Conservation (phyloP, 2,329 filamentous ascomycete genomes). For the Aspergillus sclerotialis region DNA sequence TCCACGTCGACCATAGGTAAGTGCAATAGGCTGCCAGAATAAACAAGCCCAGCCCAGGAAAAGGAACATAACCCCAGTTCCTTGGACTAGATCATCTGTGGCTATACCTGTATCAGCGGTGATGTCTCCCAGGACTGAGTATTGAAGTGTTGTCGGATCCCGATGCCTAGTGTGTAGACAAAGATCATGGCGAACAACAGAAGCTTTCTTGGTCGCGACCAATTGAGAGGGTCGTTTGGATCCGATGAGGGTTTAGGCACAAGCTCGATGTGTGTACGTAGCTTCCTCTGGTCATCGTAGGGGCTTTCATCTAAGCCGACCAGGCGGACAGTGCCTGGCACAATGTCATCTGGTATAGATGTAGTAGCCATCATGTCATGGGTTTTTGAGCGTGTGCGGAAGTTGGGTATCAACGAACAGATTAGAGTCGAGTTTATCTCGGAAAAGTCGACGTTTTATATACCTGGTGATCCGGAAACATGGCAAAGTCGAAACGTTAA, state of each 20-base stretch:
- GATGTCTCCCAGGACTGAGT: slow-evolving; percentile 32
- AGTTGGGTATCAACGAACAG: too few species aligned
- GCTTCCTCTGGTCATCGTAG: too few species aligned
- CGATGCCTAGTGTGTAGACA: slow-evolving; percentile 30
- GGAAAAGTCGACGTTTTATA: too few species aligned
- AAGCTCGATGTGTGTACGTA: slow-evolving; percentile 32
- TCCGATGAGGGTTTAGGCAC: slow-evolving; percentile 39
- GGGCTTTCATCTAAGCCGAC: slow-evolving; percentile 36
- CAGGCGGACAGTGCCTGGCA: slow-evolving; percentile 40
- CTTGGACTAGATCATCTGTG: slow-evolving; percentile 28
- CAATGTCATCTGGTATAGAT: too few species aligned
- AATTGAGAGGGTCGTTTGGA: slow-evolving; percentile 43
- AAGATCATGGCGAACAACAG: slow-evolving; percentile 37
- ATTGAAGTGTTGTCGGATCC: slow-evolving; percentile 13
- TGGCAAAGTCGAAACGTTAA: too few species aligned
- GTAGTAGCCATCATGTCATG: too few species aligned
- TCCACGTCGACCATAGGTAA: slow-evolving; percentile 37
- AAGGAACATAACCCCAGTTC: slow-evolving; percentile 36
- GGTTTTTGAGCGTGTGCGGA: too few species aligned
- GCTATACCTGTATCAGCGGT: slow-evolving; percentile 30
- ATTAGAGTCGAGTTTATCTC: too few species aligned
- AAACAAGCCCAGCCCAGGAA: slow-evolving; percentile 39
- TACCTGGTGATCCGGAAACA: too few species aligned
- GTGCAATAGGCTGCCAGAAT: slow-evolving; percentile 42
- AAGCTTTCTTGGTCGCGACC: slow-evolving; percentile 37